phyloP scores from a whole-genome alignment of 257 asterid species.

The Solanum tacnaense region DNA sequence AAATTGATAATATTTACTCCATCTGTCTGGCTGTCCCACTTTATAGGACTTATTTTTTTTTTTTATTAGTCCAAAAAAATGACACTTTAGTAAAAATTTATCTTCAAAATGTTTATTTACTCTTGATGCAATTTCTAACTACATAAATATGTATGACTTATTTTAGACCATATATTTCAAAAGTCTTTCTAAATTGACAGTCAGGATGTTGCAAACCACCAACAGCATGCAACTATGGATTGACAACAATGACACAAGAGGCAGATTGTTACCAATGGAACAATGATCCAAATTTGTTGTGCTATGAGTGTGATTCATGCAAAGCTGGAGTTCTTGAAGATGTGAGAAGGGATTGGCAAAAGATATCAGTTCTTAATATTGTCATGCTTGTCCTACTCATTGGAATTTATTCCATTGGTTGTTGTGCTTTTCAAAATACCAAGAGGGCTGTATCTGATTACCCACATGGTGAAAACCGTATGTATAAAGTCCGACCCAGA shows the following conservation, averaged over 20 bases:
- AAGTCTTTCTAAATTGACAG: constrained; percentile 15
- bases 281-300: constrained; percentile 48
- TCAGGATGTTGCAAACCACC: constrained; percentile 99
- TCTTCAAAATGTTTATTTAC: too few species aligned
- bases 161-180: neutral
- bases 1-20: neutral
- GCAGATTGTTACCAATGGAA: constrained; percentile 86
- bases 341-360: constrained; percentile 77
- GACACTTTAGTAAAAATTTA: too few species aligned
- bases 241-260: constrained; percentile 40
- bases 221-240: constrained; percentile 64
- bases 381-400: constrained; percentile 71
- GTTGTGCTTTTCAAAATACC: constrained; percentile 84
- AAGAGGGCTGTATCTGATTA: constrained; percentile 51
- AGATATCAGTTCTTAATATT: constrained; percentile 71
- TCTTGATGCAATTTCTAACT: neutral
- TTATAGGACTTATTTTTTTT: too few species aligned
- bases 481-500: constrained; percentile 82
- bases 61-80: too few species aligned
- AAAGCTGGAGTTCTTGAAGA: constrained; percentile 88
- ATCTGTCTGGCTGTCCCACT: too few species aligned
- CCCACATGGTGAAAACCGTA: constrained; percentile 64
- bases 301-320: constrained; percentile 94
- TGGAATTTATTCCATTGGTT: constrained; percentile 76
- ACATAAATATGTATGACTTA: too few species aligned